A percentile compares a stretch with the other conserved stretches of the same genome.
Evolutionary conservation across 1,284 basidiomycete genomes (phyloP).

Genomic region (Ceratobasidium sp.): DNA sequence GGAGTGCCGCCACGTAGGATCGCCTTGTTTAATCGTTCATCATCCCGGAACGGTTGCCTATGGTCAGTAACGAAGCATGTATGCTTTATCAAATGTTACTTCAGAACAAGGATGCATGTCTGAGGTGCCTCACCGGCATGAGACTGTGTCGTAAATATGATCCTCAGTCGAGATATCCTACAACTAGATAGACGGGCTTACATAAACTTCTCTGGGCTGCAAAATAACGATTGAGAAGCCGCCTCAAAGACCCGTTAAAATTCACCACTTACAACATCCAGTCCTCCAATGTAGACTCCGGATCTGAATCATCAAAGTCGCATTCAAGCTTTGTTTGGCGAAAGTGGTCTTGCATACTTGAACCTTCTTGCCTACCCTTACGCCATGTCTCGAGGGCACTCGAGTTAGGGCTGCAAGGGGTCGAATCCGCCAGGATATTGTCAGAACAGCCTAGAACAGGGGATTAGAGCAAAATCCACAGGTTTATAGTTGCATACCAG

Average conservation of each 20-base stretch:
- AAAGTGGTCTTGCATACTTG: slow-evolving; percentile 48
- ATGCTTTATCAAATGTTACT: slow-evolving; percentile 56
- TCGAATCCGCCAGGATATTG: slow-evolving; percentile 70
- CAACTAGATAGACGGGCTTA: slow-evolving; percentile 58
- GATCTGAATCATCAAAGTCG: slow-evolving; percentile 65
- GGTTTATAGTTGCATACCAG: slow-evolving; percentile 55
- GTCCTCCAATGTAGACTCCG: slow-evolving; percentile 62
- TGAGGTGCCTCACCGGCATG: slow-evolving; percentile 26
- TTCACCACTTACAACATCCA: slow-evolving; percentile 67
- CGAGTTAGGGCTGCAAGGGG: slow-evolving; percentile 66
- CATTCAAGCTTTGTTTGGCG: slow-evolving; percentile 55
- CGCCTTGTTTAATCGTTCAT: slow-evolving; percentile 56
- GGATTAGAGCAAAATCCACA: background rate
- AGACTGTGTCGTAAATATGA: slow-evolving; percentile 1
- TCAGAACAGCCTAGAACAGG: slow-evolving; percentile 68
- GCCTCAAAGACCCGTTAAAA: slow-evolving; percentile 47
- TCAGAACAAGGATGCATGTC: background rate
- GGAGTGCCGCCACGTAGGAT: slow-evolving; percentile 49
- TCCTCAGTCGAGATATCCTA: slow-evolving; percentile 39
- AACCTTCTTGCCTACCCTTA: slow-evolving; percentile 36
- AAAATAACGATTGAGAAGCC: slow-evolving; percentile 29
- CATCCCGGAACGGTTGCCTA: slow-evolving; percentile 63
- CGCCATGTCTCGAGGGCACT: slow-evolving; percentile 62
- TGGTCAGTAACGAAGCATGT: slow-evolving; percentile 76
- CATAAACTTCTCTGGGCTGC: slow-evolving; percentile 64